Conservation (phyloP, 2,329 filamentous ascomycete genomes). For the Pseudofabraea citricarpa region DNA sequence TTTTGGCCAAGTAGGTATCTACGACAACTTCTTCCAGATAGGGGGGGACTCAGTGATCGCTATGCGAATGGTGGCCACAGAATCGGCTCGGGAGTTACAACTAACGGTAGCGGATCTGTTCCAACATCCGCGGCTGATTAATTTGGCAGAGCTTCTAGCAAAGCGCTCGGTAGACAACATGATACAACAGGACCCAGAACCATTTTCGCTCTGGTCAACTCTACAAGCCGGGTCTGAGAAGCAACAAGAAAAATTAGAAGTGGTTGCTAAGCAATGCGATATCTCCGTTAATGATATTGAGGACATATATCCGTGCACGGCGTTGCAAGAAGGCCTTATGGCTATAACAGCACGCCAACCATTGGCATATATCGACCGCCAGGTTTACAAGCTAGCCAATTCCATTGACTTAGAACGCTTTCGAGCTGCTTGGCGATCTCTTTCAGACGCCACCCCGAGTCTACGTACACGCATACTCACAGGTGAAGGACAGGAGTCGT, state of each 20-base stretch:
- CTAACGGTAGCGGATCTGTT: slow-evolving; percentile 36
- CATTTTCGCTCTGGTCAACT: slow-evolving; percentile 1
- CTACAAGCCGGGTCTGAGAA: background rate
- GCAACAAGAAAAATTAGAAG: background rate
- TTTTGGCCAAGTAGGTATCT: slow-evolving; percentile 34
- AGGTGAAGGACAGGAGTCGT: background rate
- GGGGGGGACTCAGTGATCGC: slow-evolving; percentile 28
- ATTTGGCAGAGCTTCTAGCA: slow-evolving; percentile 1
- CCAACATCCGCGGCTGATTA: slow-evolving; percentile 20
- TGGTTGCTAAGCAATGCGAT: slow-evolving; percentile 10
- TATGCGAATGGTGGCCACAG: slow-evolving; percentile 37
- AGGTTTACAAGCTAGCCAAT: slow-evolving; percentile 9
- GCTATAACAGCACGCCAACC: slow-evolving; percentile 24
- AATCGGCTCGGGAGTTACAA: slow-evolving; percentile 16
- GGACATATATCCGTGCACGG: slow-evolving; percentile 7
- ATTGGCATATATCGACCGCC: slow-evolving; percentile 28
- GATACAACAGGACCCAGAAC: background rate
- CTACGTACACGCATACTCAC: slow-evolving; percentile 1
- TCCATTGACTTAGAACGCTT: slow-evolving; percentile 12
- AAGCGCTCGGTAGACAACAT: background rate
- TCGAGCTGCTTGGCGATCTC: slow-evolving; percentile 16
- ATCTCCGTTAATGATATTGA: slow-evolving; percentile 28
- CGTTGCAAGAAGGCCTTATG: slow-evolving; percentile 48
- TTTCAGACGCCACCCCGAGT: background rate
- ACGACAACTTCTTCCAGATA: slow-evolving; percentile 31